Conservation (phyloP, 129 eudicot genomes). For the Pulicaria dysenterica region DNA sequence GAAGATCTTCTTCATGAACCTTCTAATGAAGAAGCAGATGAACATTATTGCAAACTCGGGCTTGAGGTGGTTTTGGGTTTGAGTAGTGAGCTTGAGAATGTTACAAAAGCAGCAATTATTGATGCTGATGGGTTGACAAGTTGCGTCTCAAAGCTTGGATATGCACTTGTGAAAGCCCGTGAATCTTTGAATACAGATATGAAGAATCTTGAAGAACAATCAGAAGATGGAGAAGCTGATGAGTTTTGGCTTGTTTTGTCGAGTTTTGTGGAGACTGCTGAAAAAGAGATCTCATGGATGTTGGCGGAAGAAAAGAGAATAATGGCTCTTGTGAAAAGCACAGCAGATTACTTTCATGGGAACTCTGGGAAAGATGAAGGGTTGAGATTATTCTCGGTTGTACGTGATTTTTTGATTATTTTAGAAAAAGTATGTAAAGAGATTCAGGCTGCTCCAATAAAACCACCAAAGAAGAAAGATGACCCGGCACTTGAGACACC, state of each 20-base stretch:
- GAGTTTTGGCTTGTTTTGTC: constrained; percentile 44
- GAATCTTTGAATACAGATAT: constrained; percentile 45
- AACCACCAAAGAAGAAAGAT: constrained; percentile 42
- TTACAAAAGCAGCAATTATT: constrained; percentile 52
- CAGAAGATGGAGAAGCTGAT: constrained; percentile 30
- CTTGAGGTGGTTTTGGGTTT: constrained; percentile 47
- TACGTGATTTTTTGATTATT: constrained; percentile 53
- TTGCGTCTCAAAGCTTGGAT: constrained; percentile 44
- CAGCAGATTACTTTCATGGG: constrained; percentile 68
- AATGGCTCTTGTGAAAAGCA: constrained; percentile 48
- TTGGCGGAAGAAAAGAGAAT: constrained; percentile 51
- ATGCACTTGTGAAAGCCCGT: constrained; percentile 34
- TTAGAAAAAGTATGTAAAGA: constrained; percentile 55
- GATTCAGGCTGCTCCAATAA: constrained; percentile 40
- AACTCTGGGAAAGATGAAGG: constrained; percentile 60
- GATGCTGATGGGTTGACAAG: constrained; percentile 47
- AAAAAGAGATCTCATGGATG: constrained; percentile 44
- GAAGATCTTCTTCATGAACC: constrained; percentile 43
- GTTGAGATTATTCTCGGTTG: constrained; percentile 50
- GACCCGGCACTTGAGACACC: constrained; percentile 2
- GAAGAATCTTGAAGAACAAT: constrained; percentile 33
- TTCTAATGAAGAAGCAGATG: constrained; percentile 38
- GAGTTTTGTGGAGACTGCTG: constrained; percentile 48
- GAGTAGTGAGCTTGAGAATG: constrained; percentile 45
- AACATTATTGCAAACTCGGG: constrained; percentile 42